Base-by-base conservation (phyloP, 2,329 filamentous ascomycete genomes). In the Fusarium buharicum region DNA sequence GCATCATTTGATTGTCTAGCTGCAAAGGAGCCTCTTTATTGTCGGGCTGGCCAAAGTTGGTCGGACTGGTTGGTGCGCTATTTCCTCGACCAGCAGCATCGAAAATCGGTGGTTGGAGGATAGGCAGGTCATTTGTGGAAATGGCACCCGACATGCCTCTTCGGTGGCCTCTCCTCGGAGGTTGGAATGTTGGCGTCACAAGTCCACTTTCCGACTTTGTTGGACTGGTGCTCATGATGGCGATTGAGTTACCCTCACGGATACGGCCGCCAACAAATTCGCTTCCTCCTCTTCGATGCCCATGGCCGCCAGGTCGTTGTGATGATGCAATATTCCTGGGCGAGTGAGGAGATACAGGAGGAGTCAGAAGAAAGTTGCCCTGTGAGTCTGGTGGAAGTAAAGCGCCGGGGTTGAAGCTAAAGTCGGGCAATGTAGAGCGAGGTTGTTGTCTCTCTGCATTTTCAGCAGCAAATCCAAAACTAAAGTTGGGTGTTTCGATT, bases 251-350 rank as follows among this genome's bases (percentile, higher is more conserved):
- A 12, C 85, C 78, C 76, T 82, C 75, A 67, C 86, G 80, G 65
- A 84, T 77, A 67, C 89, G 90, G 8, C 90, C 91, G 33, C 92
- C 92, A 41, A 96, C 90, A 70, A 96, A 93, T 73, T 97, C 93
- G 73, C 93, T 97, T 24, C 88, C 90, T 50, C 90, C 90, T 70
- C 93, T 86, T 69, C 89, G 84, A 74, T 97, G 93, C 27, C 90
- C 88, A 72, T 93, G 90, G 18, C 88, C 87, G 28, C 78, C 77
- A 20, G 84, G 79, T 58, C 86, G 82, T 17, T 83, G 80, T 16
- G 87, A 82, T 7, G 85, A 83, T n/a, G 87, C 84, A 16, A 79
- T 74, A 2, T 78, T 73, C 33, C 78, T 76, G 3, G 79, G 77
- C 4, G 84, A 84, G 14, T 78, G 76, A 12, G 85, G 83, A n/a